Conservation (phyloP, 2,329 filamentous ascomycete species). For the Ascochyta lentis region DNA sequence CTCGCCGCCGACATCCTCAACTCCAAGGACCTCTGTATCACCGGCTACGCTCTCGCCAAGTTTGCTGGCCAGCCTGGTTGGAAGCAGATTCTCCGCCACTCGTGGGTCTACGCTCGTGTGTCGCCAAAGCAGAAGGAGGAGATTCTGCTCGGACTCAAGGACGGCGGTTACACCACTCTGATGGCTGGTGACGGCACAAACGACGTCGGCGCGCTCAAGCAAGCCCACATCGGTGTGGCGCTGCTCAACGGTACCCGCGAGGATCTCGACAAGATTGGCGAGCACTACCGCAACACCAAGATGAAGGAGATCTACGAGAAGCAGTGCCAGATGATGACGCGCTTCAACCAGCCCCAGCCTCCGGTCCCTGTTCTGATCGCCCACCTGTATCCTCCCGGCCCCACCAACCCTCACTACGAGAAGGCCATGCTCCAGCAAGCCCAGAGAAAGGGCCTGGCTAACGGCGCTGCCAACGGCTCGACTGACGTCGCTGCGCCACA, state of each 20-base stretch:
- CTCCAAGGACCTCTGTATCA: slow-evolving; percentile 91
- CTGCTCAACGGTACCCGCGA: slow-evolving; percentile 93
- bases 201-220: slow-evolving; percentile 96
- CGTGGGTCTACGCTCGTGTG: slow-evolving; percentile 98
- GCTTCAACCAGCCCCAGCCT: slow-evolving; percentile 93
- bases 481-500: slow-evolving; percentile 34
- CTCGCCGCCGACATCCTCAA: slow-evolving; percentile 82
- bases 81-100: slow-evolving; percentile 79
- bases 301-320: slow-evolving; percentile 99
- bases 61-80: slow-evolving; percentile 83
- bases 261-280: slow-evolving; percentile 87
- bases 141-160: slow-evolving; percentile 94
- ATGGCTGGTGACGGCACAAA: slow-evolving; percentile 99
- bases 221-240: slow-evolving; percentile 95
- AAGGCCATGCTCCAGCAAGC: slow-evolving; percentile 90
- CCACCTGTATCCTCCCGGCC: slow-evolving; percentile 90
- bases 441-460: slow-evolving; percentile 72
- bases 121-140: slow-evolving; percentile 99
- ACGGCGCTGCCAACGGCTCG: slow-evolving; percentile 40
- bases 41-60: slow-evolving; percentile 89
- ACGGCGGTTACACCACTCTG: slow-evolving; percentile 95
- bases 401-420: slow-evolving; percentile 89
- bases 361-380: slow-evolving; percentile 92
- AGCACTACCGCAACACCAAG: slow-evolving; percentile 91
- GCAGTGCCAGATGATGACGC: slow-evolving; percentile 86